A percentile compares a stretch with the other conserved stretches of the same genome.
phyloP scores from a whole-genome alignment of 1,284 basidiomycete genomes.

The Xerocomus minutiporus region DNA sequence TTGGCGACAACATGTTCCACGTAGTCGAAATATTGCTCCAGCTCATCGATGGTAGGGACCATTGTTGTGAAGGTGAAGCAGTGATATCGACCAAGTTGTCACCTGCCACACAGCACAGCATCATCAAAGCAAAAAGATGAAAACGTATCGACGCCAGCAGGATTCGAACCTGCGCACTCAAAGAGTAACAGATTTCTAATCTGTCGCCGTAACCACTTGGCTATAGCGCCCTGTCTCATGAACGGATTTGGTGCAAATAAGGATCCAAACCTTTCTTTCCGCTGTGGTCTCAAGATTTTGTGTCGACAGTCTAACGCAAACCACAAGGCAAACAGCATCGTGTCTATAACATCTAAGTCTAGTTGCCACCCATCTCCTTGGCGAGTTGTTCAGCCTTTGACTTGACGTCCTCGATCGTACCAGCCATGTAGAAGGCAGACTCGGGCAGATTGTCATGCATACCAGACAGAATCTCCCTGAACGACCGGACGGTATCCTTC shows the following conservation, averaged over 20 bases:
- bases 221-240: constrained; percentile 36
- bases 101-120: constrained; percentile 20
- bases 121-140: background rate
- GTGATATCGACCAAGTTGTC: background rate
- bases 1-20: constrained; percentile 61
- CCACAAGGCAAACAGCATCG: constrained; percentile 1
- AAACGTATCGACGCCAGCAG: constrained; percentile 33
- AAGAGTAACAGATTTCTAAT: constrained; percentile 47
- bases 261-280: constrained; percentile 27
- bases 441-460: constrained; percentile 87
- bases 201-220: constrained; percentile 59
- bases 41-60: constrained; percentile 53
- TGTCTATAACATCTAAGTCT: constrained; percentile 26
- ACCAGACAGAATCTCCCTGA: constrained; percentile 95
- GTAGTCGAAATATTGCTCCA: constrained; percentile 66
- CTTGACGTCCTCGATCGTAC: constrained; percentile 93
- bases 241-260: constrained; percentile 32
- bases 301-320: constrained; percentile 3
- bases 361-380: constrained; percentile 78
- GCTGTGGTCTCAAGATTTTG: background rate
- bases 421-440: constrained; percentile 91
- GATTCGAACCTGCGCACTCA: constrained; percentile 40
- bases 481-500: constrained; percentile 89
- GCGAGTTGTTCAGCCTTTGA: constrained; percentile 94
- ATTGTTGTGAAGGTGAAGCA: constrained; percentile 15